Base-by-base conservation (phyloP, 2,329 filamentous ascomycete species). In the Alternaria ventricosa region DNA sequence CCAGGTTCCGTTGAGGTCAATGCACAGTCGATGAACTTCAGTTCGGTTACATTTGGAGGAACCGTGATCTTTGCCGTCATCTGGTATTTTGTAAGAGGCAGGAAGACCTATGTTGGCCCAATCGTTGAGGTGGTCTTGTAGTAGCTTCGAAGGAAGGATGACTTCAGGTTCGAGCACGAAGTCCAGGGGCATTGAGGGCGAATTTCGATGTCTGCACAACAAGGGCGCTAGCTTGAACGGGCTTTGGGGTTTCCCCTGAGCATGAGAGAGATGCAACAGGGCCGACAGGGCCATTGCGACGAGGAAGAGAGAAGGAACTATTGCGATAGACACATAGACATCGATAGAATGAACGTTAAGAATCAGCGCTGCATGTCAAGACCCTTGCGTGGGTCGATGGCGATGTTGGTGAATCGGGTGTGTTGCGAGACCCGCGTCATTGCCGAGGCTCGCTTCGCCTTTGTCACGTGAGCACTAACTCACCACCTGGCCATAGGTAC, bases 11-110 rank as follows among this genome's bases (percentile, higher is more conserved):
- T 57, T 1, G 12, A 30, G 6, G 60, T 67, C 0, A 36, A 41
- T n/a, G 57, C 64, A 1, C 27, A 64, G 13, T 60, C 45, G 2
- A 66, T 71, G 57, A 75, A 73, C 53, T 73, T 70, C 61, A 64
- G 63, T 3, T 51, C 64, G 6, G 65, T 69, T 1, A 68, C 71
- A 7, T 73, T 57, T 22, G 59, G 65, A 10, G 68, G 66, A 1
- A 60, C 63, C 1, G 51, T 72, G 12, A 11, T 64, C 8, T 47
- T 64, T 6, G 53, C 61, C 12, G 22, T 72, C 15, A 7, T 33
- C 4, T 70, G 53, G 28, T 72, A 68, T 53, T 54, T 51, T 0
- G n/a, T 68, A 3, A 46, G 57, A 23, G 70, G 54, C 12, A 58
- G 27, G 22, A 67, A 70, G 7, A 65, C 56, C 2, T 76, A 77